Evolutionary conservation across 805 yeast genomes (phyloP).

Genomic region (Pichia phayaonensis): DNA sequence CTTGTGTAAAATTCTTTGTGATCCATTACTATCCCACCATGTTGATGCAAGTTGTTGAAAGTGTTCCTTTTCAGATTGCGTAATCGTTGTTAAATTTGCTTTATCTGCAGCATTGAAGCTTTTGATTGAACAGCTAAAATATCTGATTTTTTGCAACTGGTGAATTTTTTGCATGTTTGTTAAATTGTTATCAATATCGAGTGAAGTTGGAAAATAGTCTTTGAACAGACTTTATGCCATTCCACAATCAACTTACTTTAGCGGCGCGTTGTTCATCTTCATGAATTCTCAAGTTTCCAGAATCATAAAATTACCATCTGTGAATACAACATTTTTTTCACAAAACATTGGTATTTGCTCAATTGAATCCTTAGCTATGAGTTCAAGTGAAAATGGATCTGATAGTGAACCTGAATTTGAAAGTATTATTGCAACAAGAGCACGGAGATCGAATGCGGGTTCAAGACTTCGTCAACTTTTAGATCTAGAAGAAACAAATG

Average conservation of each 20-base stretch:
- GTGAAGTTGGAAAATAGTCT: background rate
- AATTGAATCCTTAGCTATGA: background rate
- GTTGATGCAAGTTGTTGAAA: conserved; percentile 80
- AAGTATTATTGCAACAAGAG: conserved; percentile 64
- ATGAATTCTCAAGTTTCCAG: background rate
- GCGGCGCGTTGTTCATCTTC: background rate
- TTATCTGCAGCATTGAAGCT: background rate
- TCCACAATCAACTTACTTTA: background rate
- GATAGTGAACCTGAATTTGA: conserved; percentile 34
- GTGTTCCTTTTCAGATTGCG: conserved; percentile 65
- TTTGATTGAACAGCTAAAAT: background rate
- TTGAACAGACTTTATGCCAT: background rate
- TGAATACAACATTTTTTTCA: background rate
- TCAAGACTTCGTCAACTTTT: conserved; percentile 67
- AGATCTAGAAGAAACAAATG: conserved; percentile 50
- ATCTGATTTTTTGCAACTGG: background rate
- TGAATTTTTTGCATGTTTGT: background rate
- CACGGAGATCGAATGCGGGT: conserved; percentile 85
- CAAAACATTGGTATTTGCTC: background rate
- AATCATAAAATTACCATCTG: no score
- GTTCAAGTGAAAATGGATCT: conserved; percentile 10
- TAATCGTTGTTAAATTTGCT: conserved; percentile 30
- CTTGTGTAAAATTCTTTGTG: conserved; percentile 88
- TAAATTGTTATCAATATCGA: no score
- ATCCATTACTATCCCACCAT: conserved; percentile 98